Conservation (phyloP, 108 stramenopile genomes). For the Bacterosira constricta region DNA sequence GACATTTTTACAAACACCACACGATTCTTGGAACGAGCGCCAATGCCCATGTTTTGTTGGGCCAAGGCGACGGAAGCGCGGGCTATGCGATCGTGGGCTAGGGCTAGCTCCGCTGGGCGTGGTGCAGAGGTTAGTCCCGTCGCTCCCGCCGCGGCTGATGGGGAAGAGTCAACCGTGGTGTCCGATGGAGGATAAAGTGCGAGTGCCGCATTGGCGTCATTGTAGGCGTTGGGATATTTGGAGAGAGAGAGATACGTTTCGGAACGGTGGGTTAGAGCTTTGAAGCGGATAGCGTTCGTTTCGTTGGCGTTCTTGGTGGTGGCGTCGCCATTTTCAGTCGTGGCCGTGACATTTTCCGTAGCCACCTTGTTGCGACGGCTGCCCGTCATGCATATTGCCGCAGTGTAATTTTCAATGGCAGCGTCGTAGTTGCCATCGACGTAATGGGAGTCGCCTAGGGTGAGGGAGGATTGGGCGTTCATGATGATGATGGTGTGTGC, state of each 20-base stretch:
- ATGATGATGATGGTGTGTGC: conserved; percentile 6
- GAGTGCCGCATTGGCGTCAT: conserved; percentile 71
- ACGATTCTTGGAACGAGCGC: background rate
- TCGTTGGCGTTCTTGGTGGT: conserved; percentile 6
- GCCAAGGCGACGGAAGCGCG: background rate
- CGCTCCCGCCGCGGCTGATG: conserved; percentile 67
- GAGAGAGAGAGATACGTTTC: conserved; percentile 64
- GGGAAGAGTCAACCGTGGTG: conserved; percentile 11
- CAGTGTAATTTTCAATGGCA: conserved; percentile 73
- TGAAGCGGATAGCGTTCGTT: conserved; percentile 38
- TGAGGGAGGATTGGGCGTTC: conserved; percentile 28
- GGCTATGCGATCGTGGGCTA: conserved; percentile 23
- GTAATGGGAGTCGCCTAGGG: conserved; percentile 61
- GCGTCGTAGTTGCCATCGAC: conserved; percentile 71
- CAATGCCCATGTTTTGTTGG: conserved; percentile 3
- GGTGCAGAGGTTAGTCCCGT: conserved; percentile 24
- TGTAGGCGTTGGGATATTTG: conserved; percentile 69
- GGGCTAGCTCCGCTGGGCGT: conserved; percentile 22
- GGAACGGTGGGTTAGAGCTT: conserved; percentile 65
- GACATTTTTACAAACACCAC: conserved; percentile 4
- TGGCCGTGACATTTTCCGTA: background rate
- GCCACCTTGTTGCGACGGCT: background rate
- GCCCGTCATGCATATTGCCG: conserved; percentile 52
- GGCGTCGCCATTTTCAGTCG: background rate
- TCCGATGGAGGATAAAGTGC: conserved; percentile 14